Evolutionary conservation across 257 asterid genomes (phyloP).

Genomic region (Linderniella brevidens): DNA sequence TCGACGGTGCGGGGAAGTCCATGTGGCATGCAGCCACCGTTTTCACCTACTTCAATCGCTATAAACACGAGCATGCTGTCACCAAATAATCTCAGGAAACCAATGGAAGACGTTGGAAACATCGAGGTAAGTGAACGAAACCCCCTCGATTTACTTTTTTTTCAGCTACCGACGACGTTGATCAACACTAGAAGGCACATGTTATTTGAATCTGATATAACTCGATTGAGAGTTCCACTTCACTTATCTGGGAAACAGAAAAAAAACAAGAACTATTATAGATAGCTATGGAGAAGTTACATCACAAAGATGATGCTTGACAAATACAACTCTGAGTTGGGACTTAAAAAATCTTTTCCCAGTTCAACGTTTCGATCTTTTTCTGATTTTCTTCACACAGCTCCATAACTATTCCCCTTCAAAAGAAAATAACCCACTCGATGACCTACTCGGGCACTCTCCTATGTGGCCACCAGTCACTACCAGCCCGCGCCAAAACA

Average conservation of each 20-base stretch:
- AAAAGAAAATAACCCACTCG: slow-evolving; percentile 60
- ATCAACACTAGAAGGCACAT: too few species aligned
- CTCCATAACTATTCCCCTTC: too few species aligned
- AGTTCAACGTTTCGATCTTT: not conserved
- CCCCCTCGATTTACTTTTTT: not conserved
- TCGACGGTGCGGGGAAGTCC: slow-evolving; percentile 45
- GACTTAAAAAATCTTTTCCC: not conserved
- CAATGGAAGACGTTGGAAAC: slow-evolving; percentile 90
- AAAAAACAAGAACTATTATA: too few species aligned
- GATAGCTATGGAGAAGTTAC: not conserved
- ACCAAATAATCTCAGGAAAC: slow-evolving; percentile 29
- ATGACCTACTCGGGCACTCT: slow-evolving; percentile 54
- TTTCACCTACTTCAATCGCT: slow-evolving; percentile 24
- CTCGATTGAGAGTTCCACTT: too few species aligned
- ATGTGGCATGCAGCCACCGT: slow-evolving; percentile 27
- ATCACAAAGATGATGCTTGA: not conserved
- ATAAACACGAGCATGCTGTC: slow-evolving; percentile 19
- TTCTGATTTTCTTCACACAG: slow-evolving; percentile 16
- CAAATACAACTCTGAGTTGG: too few species aligned
- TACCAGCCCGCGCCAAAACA: slow-evolving; percentile 28
- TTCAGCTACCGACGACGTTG: too few species aligned
- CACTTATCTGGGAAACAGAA: too few species aligned
- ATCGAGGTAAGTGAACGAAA: slow-evolving; percentile 86
- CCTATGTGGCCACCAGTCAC: slow-evolving; percentile 88
- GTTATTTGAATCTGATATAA: too few species aligned